Percentiles rank a stretch among this genome's conserved stretches.
Evolutionary conservation across 345 rosid genomes (phyloP).

Genomic region (Schrenkiella parvula): DNA sequence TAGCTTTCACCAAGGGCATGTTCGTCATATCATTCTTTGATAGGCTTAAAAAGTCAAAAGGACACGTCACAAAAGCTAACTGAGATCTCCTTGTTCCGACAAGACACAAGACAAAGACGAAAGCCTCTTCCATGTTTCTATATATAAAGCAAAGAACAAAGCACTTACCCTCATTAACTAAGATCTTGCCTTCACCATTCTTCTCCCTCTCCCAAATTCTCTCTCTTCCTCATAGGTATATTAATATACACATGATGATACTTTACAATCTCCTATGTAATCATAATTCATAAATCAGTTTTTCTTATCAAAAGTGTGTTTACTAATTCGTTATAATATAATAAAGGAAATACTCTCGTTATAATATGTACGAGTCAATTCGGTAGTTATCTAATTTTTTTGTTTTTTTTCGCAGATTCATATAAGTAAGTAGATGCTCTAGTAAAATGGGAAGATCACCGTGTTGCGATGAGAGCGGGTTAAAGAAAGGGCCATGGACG

Average conservation of each 20-base stretch:
- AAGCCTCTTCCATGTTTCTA: constrained; percentile 19
- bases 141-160: constrained; percentile 17
- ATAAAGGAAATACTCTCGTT: neutral
- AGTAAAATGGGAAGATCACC: constrained; percentile 43
- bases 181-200: constrained; percentile 7
- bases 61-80: constrained; percentile 29
- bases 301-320: neutral
- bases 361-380: neutral
- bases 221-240: constrained; percentile 15
- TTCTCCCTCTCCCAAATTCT: neutral
- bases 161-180: constrained; percentile 17
- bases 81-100: constrained; percentile 32
- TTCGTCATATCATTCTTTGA: neutral
- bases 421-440: neutral
- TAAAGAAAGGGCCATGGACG: constrained; percentile 80
- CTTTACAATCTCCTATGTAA: neutral
- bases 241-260: neutral
- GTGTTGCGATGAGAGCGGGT: constrained; percentile 40
- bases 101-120: constrained; percentile 18
- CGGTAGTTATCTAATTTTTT: neutral
- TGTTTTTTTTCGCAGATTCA: neutral
- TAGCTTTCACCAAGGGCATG: constrained; percentile 12
- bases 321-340: neutral
- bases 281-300: neutral
- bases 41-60: constrained; percentile 26